A percentile compares a stretch with the other conserved stretches of the same genome.
Conservation (phyloP, 495 filamentous ascomycete genomes). For the Paragyromitra xinjiangensis region DNA sequence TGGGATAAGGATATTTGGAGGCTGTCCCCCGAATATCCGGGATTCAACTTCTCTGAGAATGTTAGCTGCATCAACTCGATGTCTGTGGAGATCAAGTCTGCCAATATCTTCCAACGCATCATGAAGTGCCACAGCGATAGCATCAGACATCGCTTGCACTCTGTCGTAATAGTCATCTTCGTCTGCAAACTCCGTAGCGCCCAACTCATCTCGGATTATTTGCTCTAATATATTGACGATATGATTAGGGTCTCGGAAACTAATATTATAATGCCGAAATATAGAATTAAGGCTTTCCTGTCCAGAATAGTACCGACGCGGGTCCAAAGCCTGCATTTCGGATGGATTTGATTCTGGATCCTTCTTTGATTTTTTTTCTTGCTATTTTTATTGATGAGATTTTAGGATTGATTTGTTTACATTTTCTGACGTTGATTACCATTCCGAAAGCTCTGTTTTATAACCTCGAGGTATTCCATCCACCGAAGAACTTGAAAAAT, state of each 20-base stretch:
- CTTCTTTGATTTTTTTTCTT: background rate
- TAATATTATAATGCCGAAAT: background rate
- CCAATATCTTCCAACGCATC: constrained; percentile 3
- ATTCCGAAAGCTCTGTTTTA: background rate
- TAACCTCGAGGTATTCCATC: background rate
- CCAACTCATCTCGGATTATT: background rate
- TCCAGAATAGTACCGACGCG: background rate
- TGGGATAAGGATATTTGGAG: background rate
- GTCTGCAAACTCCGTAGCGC: background rate
- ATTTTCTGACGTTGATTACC: background rate
- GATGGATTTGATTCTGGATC: background rate
- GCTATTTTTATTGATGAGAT: background rate
- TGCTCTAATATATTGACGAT: background rate
- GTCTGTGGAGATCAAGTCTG: constrained; percentile 6
- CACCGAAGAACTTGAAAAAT: background rate
- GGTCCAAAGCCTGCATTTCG: background rate
- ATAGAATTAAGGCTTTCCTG: background rate
- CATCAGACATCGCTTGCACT: background rate
- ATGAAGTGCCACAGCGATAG: background rate
- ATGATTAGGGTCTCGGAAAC: background rate
- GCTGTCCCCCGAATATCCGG: background rate
- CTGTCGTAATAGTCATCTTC: background rate
- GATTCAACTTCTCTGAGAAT: constrained; percentile 6
- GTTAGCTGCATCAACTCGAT: constrained; percentile 23
- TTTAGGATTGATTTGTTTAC: background rate